Percentiles rank a stretch among this genome's conserved stretches.
Evolutionary conservation across 140 eudicot species (phyloP).

Genomic region (Stevia rebaudiana): DNA sequence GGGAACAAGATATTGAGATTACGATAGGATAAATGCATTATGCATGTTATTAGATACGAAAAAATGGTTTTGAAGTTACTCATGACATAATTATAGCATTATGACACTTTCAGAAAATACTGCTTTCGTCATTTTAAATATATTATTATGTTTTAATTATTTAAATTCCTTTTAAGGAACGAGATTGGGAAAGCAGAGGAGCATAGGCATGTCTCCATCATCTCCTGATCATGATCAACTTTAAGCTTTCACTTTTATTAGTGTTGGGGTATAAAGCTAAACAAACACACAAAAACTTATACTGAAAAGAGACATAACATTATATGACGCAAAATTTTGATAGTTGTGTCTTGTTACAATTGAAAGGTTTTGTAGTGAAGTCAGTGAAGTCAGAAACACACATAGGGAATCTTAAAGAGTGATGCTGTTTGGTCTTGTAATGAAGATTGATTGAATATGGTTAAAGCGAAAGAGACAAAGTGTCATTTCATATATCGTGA

Average conservation of each 20-base stretch:
- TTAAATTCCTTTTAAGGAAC: neutral
- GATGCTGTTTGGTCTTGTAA: constrained; percentile 18
- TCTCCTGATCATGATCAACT: constrained; percentile 24
- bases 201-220: constrained; percentile 28
- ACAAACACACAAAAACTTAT: constrained; percentile 15
- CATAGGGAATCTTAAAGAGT: constrained; percentile 15
- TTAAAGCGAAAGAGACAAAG: constrained; percentile 21
- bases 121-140: neutral
- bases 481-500: constrained; percentile 24
- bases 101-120: neutral
- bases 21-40: too few relatives aligned
- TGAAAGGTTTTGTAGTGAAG: constrained; percentile 24
- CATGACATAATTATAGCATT: neutral
- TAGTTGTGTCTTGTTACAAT: constrained; percentile 24
- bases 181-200: neutral
- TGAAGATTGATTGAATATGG: constrained; percentile 17
- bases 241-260: constrained; percentile 23
- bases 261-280: constrained; percentile 23
- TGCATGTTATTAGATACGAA: too few relatives aligned
- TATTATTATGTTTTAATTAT: neutral
- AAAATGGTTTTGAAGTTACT: too few relatives aligned
- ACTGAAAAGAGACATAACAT: constrained; percentile 14
- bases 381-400: constrained; percentile 13
- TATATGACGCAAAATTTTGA: constrained; percentile 17
- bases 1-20: too few relatives aligned